These are phyloP conservation scores for Rubroboletus pulcherrimus DNA, from an alignment of 768 basidiomycete genomes.

Conservation along the genomic window DNA sequence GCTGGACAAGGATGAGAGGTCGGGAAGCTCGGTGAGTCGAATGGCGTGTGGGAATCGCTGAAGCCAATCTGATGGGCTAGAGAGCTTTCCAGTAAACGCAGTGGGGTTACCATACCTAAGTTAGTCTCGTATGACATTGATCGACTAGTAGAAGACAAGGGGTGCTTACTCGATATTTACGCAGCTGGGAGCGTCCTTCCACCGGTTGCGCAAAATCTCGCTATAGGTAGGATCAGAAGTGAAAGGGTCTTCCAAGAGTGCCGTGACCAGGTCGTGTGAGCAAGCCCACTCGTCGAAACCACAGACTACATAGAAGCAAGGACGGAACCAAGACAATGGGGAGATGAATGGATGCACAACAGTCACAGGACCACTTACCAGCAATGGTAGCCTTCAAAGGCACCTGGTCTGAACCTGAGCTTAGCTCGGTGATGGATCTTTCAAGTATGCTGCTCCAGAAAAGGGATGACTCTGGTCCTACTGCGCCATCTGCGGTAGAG, in stretches of 20 bases:
- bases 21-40: slow-evolving; percentile 41
- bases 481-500: slow-evolving; percentile 17
- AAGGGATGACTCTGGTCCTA: slow-evolving; percentile 31
- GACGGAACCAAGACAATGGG: neutral
- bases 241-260: slow-evolving; percentile 70
- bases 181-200: slow-evolving; percentile 35
- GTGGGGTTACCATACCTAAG: slow-evolving; percentile 24
- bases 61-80: slow-evolving; percentile 52
- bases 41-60: slow-evolving; percentile 51
- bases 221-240: slow-evolving; percentile 46
- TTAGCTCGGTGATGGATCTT: slow-evolving; percentile 30
- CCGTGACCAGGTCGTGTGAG: slow-evolving; percentile 58
- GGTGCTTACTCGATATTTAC: slow-evolving; percentile 27
- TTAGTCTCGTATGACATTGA: neutral
- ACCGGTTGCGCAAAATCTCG: slow-evolving; percentile 45
- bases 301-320: slow-evolving; percentile 43
- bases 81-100: slow-evolving; percentile 26
- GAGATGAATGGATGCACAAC: slow-evolving; percentile 1
- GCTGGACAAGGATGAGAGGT: slow-evolving; percentile 16
- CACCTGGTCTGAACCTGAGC: slow-evolving; percentile 31
- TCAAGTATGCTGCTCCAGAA: slow-evolving; percentile 48
- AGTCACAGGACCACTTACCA: slow-evolving; percentile 35
- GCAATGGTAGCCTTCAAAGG: slow-evolving; percentile 42
- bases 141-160: neutral
- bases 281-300: slow-evolving; percentile 52